Base-by-base conservation (phyloP, 768 basidiomycete genomes). In the Phaeolepiota aurea region DNA sequence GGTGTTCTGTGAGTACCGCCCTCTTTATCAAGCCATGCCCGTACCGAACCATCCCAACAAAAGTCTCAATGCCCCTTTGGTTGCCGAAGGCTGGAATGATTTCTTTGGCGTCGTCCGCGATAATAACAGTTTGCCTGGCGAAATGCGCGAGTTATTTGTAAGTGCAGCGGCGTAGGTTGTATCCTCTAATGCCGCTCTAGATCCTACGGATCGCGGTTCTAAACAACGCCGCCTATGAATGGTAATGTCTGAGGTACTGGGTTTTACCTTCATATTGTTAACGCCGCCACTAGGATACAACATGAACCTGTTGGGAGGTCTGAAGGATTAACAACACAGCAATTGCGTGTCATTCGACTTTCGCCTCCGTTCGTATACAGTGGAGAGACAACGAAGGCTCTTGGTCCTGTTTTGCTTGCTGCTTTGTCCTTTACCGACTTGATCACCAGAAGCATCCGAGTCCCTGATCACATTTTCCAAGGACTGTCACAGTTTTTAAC, bases 111-210 rank as follows among this genome's bases (percentile, higher is more conserved):
- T 56, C 22, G 58, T 68, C 11, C 48, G 59, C 25, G 48, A 47
- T 25, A 56, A 58, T 16, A 54, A 50, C 20, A 54, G 53, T 10
- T 45, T 61, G 10, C 56, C 59, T 35, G 56, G 50, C 2, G 37
- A 50, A 14, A 64, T 68, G 62, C 52, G 65, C 12, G 65, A 66
- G 40, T 50, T 65, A 14, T 49, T 63, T 31, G 63, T 64, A 38
- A 41, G 59, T 44, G 18, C 15, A 9, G n/a, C 18, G 9, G 7
- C n/a, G n/a, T n/a, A n/a, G n/a, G n/a, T n/a, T n/a, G n/a, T n/a
- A n/a, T n/a, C n/a, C n/a, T 12, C 20, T 16, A 3, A n/a, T n/a
- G n/a, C n/a, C 3, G 14, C 21, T 20, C 4, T 31, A 58, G 58
- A 58, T 61, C 23, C 44, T 61, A 7, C 47, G 59, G 15, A 55